Evolutionary conservation across 257 asterid genomes (phyloP).

Genomic region (Solanum habrochaites): DNA sequence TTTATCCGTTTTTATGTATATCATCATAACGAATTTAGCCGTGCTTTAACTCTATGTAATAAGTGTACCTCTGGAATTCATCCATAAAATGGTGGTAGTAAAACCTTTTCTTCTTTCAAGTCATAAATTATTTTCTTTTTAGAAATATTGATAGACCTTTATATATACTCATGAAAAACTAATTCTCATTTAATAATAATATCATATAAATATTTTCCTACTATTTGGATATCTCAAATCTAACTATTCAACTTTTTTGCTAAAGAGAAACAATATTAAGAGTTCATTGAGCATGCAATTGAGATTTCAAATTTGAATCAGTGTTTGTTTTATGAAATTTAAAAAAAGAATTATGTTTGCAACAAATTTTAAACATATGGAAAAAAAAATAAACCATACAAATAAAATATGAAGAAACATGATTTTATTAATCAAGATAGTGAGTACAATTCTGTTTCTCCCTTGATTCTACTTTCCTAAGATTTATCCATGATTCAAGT

Average conservation of each 20-base stretch:
- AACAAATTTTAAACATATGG: no score
- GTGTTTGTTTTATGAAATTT: no score
- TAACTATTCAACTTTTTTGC: background rate
- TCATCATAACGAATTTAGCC: background rate
- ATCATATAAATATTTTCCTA: background rate
- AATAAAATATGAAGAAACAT: no score
- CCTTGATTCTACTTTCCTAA: no score
- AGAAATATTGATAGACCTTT: no score
- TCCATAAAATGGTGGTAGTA: background rate
- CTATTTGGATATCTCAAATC: no score
- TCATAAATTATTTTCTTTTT: background rate
- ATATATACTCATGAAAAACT: background rate
- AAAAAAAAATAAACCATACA: no score
- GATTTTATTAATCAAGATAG: no score
- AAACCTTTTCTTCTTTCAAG: background rate
- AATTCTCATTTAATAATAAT: background rate
- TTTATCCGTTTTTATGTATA: background rate
- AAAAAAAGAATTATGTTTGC: no score
- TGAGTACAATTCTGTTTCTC: no score
- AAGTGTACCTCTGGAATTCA: background rate
- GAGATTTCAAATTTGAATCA: no score
- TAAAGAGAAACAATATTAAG: background rate
- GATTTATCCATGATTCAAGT: no score
- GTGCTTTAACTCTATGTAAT: background rate
- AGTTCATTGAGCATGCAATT: background rate